Evolutionary conservation across 1,284 basidiomycete species (phyloP).

Genomic region (Cryptococcus wingfieldii): DNA sequence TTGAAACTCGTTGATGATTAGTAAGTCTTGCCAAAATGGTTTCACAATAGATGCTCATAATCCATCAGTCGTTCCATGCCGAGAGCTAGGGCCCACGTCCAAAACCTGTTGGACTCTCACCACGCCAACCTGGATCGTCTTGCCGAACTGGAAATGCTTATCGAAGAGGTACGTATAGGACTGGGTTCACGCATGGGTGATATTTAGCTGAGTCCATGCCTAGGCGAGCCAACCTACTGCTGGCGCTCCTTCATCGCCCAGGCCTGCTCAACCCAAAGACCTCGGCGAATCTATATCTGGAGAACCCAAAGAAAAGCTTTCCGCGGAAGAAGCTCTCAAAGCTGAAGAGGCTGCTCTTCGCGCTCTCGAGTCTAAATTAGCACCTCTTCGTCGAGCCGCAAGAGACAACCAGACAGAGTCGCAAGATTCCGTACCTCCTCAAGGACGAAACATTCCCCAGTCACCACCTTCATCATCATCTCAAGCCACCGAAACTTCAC

Average conservation of each 20-base stretch:
- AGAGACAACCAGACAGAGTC: neutral
- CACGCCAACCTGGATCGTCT: constrained; percentile 29
- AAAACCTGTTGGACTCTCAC: constrained; percentile 20
- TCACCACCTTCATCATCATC: neutral
- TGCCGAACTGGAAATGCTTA: constrained; percentile 33
- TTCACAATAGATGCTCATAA: neutral
- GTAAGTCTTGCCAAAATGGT: constrained; percentile 17
- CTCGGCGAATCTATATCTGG: neutral
- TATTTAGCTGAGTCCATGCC: neutral
- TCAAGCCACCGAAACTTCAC: neutral
- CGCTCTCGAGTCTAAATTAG: constrained; percentile 33
- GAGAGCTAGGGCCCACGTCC: neutral
- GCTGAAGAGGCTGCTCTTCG: constrained; percentile 42
- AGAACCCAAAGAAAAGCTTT: constrained; percentile 10
- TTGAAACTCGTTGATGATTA: constrained; percentile 44
- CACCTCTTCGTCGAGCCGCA: constrained; percentile 18
- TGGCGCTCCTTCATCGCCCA: neutral
- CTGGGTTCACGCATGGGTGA: no score
- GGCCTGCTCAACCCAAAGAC: neutral
- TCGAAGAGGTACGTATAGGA: constrained; percentile 28
- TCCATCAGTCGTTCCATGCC: neutral
- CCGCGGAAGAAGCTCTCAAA: constrained; percentile 40
- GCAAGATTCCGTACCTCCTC: neutral
- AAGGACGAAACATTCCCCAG: neutral
- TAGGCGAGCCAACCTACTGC: constrained; percentile 5